These are phyloP conservation scores for Ophiocordyceps unilateralis DNA, from an alignment of 2,329 filamentous ascomycete genomes.

Conservation along the genomic window DNA sequence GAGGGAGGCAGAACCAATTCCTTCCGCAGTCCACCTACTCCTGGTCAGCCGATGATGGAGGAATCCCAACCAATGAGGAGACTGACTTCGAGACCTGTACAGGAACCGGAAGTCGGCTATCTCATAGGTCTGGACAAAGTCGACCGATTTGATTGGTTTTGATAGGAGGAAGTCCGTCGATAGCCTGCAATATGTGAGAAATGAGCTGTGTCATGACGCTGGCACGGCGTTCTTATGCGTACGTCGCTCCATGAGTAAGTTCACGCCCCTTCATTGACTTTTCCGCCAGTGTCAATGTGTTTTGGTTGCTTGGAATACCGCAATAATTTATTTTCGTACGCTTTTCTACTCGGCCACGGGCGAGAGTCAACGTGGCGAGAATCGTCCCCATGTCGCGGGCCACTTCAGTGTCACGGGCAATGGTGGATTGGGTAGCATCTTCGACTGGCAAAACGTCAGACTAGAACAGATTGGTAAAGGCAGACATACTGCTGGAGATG, in stretches of 20 bases:
- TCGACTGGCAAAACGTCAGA: constrained; percentile 2
- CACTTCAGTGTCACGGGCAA: background rate
- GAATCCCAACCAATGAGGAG: background rate
- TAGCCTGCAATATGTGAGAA: background rate
- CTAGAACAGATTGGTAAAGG: background rate
- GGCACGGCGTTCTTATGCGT: background rate
- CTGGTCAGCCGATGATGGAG: background rate
- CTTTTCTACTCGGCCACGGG: too few species aligned
- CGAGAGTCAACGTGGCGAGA: too few species aligned
- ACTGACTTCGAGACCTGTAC: constrained; percentile 9
- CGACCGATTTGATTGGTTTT: background rate
- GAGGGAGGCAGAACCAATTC: constrained; percentile 9
- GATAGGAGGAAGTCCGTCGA: background rate
- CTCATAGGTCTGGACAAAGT: background rate
- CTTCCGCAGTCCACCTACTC: constrained; percentile 6
- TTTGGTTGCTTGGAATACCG: background rate
- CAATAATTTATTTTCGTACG: too few species aligned
- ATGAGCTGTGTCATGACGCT: background rate
- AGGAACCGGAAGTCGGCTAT: constrained; percentile 4
- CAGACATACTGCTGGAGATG: constrained; percentile 3
- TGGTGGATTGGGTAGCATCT: background rate
- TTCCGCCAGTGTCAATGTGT: constrained; percentile 4
- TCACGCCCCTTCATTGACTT: constrained; percentile 11
- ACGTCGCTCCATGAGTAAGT: constrained; percentile 9
- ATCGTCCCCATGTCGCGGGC: constrained; percentile 3